phyloP scores from a whole-genome alignment of 345 rosid species.

The Euphorbia peplus region DNA sequence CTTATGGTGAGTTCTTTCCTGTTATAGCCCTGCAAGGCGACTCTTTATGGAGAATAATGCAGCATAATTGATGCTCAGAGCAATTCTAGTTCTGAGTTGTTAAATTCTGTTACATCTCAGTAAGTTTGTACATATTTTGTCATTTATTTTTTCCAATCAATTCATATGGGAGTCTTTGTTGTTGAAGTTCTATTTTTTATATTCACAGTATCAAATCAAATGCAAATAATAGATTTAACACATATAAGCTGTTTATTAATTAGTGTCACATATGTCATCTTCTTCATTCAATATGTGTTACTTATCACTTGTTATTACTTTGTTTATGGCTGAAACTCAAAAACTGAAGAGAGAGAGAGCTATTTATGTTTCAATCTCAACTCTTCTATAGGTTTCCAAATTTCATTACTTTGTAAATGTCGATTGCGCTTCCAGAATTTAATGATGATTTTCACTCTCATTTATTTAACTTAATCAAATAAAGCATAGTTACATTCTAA shows the following conservation, averaged over 20 bases:
- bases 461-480: no score
- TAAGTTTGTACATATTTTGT: slow-evolving; percentile 20
- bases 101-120: slow-evolving; percentile 2
- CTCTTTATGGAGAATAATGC: slow-evolving; percentile 13
- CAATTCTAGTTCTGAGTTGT: background rate
- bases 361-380: no score
- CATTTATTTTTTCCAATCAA: slow-evolving; percentile 12
- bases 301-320: no score
- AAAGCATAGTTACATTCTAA: no score
- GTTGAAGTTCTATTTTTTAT: background rate
- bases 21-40: background rate
- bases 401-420: no score
- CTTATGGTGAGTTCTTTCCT: background rate
- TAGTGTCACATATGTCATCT: no score
- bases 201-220: background rate
- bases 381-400: no score
- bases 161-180: slow-evolving; percentile 14
- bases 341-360: no score
- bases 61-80: background rate
- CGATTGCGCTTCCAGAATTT: no score
- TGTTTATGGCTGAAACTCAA: no score
- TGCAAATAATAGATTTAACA: background rate
- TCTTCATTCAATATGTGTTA: no score
- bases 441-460: no score
- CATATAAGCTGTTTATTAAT: background rate